Evolutionary conservation across 2,329 filamentous ascomycete species (phyloP).

Genomic region (Saccharata proteae): DNA sequence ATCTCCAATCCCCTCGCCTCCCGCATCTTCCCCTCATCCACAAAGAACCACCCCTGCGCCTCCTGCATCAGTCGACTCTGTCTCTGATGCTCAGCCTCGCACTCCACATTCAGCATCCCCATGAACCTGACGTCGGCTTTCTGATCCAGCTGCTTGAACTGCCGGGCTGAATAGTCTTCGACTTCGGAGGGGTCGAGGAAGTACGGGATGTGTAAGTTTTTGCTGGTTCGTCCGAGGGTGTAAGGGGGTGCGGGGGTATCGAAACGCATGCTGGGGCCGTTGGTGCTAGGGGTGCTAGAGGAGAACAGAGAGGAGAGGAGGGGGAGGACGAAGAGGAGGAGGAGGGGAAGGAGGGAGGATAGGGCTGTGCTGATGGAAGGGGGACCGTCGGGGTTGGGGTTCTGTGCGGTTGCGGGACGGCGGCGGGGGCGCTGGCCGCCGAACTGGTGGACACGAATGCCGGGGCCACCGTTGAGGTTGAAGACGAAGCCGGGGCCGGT

Average conservation of each 20-base stretch:
- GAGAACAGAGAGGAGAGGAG: slow-evolving; percentile 69
- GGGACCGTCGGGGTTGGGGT: slow-evolving; percentile 42
- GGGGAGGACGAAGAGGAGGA: slow-evolving; percentile 71
- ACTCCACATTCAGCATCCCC: slow-evolving; percentile 53
- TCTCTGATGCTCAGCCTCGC: slow-evolving; percentile 58
- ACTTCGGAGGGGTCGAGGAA: slow-evolving; percentile 74
- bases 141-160: slow-evolving; percentile 64
- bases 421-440: slow-evolving; percentile 66
- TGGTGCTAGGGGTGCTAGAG: slow-evolving; percentile 37
- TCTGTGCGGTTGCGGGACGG: slow-evolving; percentile 50
- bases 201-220: slow-evolving; percentile 64
- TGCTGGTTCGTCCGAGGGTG: slow-evolving; percentile 61
- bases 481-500: slow-evolving; percentile 84
- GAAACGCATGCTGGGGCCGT: slow-evolving; percentile 63
- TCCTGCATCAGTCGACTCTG: slow-evolving; percentile 60
- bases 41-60: slow-evolving; percentile 78
- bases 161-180: slow-evolving; percentile 52
- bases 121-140: slow-evolving; percentile 65
- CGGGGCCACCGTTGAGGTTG: slow-evolving; percentile 84
- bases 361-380: slow-evolving; percentile 42
- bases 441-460: slow-evolving; percentile 90
- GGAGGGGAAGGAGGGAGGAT: slow-evolving; percentile 69
- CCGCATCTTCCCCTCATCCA: slow-evolving; percentile 67
- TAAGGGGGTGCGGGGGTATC: slow-evolving; percentile 58
- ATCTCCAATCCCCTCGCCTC: slow-evolving; percentile 51